Percentiles rank a stretch among this genome's conserved stretches.
Evolutionary conservation across 1,284 basidiomycete species (phyloP).

Genomic region (Melanopsichium pennsylvanicum): DNA sequence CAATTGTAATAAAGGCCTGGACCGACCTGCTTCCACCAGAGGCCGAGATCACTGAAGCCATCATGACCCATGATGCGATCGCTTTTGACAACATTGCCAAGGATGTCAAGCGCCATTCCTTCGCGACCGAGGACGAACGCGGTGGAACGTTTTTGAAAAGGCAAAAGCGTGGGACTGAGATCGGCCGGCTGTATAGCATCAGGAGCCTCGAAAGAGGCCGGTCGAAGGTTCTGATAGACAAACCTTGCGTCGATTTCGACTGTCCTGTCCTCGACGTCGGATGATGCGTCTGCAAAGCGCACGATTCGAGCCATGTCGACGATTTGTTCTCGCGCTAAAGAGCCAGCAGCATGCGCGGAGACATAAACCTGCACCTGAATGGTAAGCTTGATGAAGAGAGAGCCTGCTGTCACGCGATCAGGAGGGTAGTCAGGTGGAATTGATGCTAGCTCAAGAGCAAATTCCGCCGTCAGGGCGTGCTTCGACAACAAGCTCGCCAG

Average conservation of each 20-base stretch:
- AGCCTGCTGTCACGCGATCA: conserved; percentile 17
- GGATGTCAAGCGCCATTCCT: conserved; percentile 24
- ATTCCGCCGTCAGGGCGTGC: background rate
- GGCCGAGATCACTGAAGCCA: conserved; percentile 35
- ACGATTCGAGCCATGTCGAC: conserved; percentile 34
- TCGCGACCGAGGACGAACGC: conserved; percentile 59
- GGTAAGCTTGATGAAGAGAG: conserved; percentile 29
- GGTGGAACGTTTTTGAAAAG: conserved; percentile 57
- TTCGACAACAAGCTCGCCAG: background rate
- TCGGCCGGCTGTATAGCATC: conserved; percentile 43
- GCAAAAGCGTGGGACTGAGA: conserved; percentile 49
- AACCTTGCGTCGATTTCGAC: conserved; percentile 35
- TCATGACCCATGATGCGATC: conserved; percentile 11
- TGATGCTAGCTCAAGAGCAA: conserved; percentile 3
- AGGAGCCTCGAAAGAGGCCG: conserved; percentile 13
- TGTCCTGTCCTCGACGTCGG: background rate
- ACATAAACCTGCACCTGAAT: conserved; percentile 7
- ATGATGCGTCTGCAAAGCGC: conserved; percentile 20
- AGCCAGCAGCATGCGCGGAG: background rate
- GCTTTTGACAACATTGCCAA: conserved; percentile 3
- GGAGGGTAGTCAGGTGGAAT: conserved; percentile 12
- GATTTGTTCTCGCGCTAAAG: conserved; percentile 11
- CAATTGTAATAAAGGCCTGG: conserved; percentile 47
- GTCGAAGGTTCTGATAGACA: conserved; percentile 44
- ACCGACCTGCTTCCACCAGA: conserved; percentile 52